A percentile compares a stretch with the other conserved stretches of the same genome.
Conservation (phyloP, 164 flowering plant genomes). For the Malania oleifera region DNA sequence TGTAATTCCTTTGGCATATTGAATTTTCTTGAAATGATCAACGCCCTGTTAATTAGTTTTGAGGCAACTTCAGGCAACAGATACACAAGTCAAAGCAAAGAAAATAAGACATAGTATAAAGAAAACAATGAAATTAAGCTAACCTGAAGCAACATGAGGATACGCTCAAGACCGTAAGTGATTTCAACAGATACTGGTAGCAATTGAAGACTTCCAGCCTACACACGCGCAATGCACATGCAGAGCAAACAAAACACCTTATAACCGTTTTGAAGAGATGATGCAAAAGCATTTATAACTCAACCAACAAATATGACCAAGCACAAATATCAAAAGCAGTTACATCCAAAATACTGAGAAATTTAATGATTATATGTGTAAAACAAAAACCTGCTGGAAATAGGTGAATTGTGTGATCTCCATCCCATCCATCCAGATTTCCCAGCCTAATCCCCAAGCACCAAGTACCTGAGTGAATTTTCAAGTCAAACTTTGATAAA, state of each 20-base stretch:
- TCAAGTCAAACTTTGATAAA: constrained; percentile 7
- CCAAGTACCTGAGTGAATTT: constrained; percentile 78
- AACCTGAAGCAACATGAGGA: constrained; percentile 97
- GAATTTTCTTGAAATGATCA: constrained; percentile 94
- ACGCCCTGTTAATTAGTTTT: constrained; percentile 63
- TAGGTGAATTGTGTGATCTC: constrained; percentile 98
- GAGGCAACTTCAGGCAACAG: constrained; percentile 9
- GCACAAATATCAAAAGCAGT: neutral
- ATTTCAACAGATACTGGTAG: constrained; percentile 92
- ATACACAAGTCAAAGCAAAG: constrained; percentile 3
- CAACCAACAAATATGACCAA: neutral
- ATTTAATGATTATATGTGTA: neutral
- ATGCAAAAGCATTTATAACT: neutral
- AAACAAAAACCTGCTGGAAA: constrained; percentile 87
- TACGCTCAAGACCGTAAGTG: constrained; percentile 98
- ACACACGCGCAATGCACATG: constrained; percentile 9
- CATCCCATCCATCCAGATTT: constrained; percentile 99
- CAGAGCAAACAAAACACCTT: neutral
- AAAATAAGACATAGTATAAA: neutral
- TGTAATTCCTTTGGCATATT: constrained; percentile 88
- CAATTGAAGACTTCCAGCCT: constrained; percentile 94
- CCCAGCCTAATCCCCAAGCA: constrained; percentile 99
- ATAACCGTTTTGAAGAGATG: too few species aligned
- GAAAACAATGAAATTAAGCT: constrained; percentile 3
- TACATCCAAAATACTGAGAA: constrained; percentile 1